Evolutionary conservation across 139 green algal species (phyloP).

Genomic region (Chlamydomonas incerta): DNA sequence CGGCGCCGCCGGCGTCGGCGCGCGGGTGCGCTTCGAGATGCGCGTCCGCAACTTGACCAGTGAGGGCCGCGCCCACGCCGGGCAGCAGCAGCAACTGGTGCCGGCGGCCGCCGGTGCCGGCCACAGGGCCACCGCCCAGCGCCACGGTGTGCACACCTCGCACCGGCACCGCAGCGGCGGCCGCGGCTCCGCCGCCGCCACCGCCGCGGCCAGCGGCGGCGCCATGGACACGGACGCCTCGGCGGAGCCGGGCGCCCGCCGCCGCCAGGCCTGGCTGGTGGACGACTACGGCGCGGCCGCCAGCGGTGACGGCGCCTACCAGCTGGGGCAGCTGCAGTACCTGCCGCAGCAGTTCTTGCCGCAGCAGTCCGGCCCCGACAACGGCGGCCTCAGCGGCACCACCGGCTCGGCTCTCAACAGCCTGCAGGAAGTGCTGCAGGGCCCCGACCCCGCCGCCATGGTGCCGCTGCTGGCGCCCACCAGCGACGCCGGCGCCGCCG

Average conservation of each 20-base stretch:
- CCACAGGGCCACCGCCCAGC: too few species aligned
- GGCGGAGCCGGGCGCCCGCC: too few species aligned
- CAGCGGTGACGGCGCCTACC: conserved; percentile 20
- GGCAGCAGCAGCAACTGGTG: too few species aligned
- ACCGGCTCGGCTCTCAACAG: conserved; percentile 27
- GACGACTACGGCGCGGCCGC: conserved; percentile 14
- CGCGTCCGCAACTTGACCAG: background rate
- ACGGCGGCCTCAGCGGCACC: conserved; percentile 21
- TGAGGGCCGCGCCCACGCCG: background rate
- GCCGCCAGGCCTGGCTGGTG: background rate
- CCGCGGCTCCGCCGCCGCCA: background rate
- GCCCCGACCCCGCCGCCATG: conserved; percentile 26
- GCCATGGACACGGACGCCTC: background rate
- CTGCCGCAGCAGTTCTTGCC: conserved; percentile 26
- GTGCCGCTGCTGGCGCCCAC: conserved; percentile 28
- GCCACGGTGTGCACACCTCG: too few species aligned
- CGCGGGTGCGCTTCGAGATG: too few species aligned
- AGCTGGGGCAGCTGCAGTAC: conserved; percentile 45
- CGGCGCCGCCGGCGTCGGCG: too few species aligned
- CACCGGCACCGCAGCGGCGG: too few species aligned
- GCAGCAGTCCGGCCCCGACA: conserved; percentile 14
- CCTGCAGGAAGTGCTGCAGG: conserved; percentile 38
- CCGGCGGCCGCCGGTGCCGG: too few species aligned
- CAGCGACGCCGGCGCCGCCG: background rate
- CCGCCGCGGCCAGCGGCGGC: background rate